Base-by-base conservation (phyloP, 257 asterid species). In the Ajuga chamaepitys region DNA sequence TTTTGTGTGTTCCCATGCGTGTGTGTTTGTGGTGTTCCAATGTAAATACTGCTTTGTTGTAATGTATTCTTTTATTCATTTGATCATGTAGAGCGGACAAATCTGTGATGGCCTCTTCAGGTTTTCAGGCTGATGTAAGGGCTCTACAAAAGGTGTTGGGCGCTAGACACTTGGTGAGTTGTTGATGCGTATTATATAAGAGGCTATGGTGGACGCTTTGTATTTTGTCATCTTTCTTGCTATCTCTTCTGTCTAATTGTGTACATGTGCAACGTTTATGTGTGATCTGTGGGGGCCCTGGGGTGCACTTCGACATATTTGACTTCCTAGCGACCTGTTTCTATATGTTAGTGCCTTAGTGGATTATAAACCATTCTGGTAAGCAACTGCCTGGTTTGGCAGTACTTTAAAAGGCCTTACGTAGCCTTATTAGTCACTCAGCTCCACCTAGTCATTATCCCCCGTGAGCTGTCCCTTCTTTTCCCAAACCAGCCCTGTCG, bases 61-160 rank as follows among this genome's bases (percentile, higher is more conserved):
- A 35, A 72, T 46, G 12, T 38, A 17, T 52, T 61, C 9, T 50
- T 10, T 56, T 46, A 32, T 70, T 75, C 52, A 18, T 46, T 25
- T 70, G 64, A 60, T 59, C 68, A 73, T 79, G 64, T 70, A 92
- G 98, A 62, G 95, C 92, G 73, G 98, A 83, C 72, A 92, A 83
- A 74, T 77, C 92, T 9, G 80, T 86, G 75, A 78, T 88, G 95
- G 96, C 98, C 55, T 88, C 98, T 24, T 92, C 96, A 40, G 97
- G 97, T 35, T 92, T 92, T 83, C 98, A 92, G 78, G 98, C 98
- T 76, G 98, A 92, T 47, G 96, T 92, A 47, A 80, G 95, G 73
- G 97, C 98, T 75, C 78, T 92, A 81, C 97, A 92, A 77, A 92
- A 92, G 86, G 80, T 70, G 25, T 72, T 82, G 82, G 73, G 66